Conservation (phyloP, 2,329 filamentous ascomycete species). For the Monosporascus sp. region DNA sequence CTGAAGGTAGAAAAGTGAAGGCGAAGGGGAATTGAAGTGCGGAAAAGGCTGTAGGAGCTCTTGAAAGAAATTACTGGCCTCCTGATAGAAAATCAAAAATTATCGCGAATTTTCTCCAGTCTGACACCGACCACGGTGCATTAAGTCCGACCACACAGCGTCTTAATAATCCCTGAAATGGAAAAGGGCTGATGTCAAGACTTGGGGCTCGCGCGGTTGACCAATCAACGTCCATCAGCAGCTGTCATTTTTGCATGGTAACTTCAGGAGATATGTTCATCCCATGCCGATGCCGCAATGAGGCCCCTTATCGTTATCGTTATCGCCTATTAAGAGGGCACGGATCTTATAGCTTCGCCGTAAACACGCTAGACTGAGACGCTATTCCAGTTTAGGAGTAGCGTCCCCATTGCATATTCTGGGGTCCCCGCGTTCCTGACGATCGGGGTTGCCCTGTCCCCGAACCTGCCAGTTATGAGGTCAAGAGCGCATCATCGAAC, state of each 20-base stretch:
- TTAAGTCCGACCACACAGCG: background rate
- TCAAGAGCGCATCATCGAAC: too few relatives aligned
- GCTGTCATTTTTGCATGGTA: background rate
- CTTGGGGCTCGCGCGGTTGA: background rate
- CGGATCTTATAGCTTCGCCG: too few relatives aligned
- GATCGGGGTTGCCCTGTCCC: too few relatives aligned
- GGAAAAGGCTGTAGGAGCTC: too few relatives aligned
- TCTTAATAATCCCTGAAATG: background rate
- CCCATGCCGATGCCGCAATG: background rate
- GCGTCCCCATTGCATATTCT: background rate
- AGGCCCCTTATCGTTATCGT: background rate
- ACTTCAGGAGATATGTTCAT: background rate
- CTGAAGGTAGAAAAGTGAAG: background rate
- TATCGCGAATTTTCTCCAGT: constrained; percentile 1
- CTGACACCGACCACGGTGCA: background rate
- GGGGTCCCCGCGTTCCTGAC: background rate
- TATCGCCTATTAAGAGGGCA: background rate
- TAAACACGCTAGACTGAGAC: background rate
- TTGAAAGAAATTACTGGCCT: too few relatives aligned
- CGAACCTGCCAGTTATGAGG: too few relatives aligned
- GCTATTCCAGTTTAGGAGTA: too few relatives aligned
- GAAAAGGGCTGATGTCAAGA: background rate
- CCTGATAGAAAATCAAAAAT: background rate
- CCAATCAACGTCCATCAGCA: background rate
- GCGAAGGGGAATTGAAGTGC: background rate